Evolutionary conservation across 441 rosid species (phyloP), one percentile per base, ranked within the genome.

Genomic region (Erodium moschatum): DNA sequence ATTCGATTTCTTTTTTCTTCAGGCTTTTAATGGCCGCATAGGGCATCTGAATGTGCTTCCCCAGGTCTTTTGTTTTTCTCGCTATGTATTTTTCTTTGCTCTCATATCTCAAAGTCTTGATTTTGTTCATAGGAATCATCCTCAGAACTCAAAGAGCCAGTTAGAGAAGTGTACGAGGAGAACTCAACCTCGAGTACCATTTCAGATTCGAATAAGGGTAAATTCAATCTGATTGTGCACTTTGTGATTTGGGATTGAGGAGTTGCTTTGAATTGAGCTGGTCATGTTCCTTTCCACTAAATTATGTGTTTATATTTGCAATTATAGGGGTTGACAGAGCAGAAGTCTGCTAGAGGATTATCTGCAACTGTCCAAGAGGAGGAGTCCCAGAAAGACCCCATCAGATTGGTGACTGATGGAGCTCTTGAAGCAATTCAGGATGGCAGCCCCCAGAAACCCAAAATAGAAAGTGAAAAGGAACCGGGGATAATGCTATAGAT

Each of bases 1-100:
- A 33, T 33, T 33, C 38, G 38, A 3, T 33, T 33, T 5, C 38
- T n/a, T 67, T 66, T 65, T 65, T 73, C 20, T 69, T 68, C 83
- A 90, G 95, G 82, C 82, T 70, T 77, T 81, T 67, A 80, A 76
- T 69, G 85, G 83, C 29, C 85, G 85, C 18, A 42, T 58, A 33
- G 72, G 70, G 58, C 92, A 77, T 73, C 77, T 88, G 29, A 83
- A 90, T 80, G 77, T 85, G 73, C 78, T 90, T 70, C 87, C 87
- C 0, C 87, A 85, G 87, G 91, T 84, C 52, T 4, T 18, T 20
- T 1, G 58, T 60, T 16, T 15, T 4, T 19, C 24, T 24, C 65
- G 50, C 13, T 44, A 4, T 12, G 13, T 15, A 40, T 16, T 62
- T 44, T 48, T 52, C 31, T 21, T 60, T 15, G 24, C 1, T 68